A percentile compares a stretch with the other conserved stretches of the same genome.
phyloP scores from a whole-genome alignment of 306 rosid species.

The Vachellia collinsii region DNA sequence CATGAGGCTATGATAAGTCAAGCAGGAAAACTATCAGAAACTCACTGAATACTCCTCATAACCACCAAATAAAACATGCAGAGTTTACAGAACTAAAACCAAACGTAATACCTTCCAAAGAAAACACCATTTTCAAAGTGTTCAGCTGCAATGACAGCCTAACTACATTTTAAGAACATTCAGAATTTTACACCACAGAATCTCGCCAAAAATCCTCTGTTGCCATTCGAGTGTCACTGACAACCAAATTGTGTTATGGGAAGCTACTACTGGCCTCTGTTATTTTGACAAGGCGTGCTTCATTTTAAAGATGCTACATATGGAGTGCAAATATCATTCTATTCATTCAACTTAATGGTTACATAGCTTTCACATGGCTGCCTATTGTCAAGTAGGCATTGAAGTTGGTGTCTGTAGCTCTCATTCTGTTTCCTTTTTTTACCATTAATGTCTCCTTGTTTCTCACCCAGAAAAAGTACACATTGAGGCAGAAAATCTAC shows the following conservation, averaged over 20 bases:
- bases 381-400: constrained; percentile 19
- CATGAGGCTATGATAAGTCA: constrained; percentile 21
- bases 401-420: background rate
- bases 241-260: background rate
- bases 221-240: background rate
- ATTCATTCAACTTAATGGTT: constrained; percentile 8
- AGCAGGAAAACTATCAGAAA: constrained; percentile 13
- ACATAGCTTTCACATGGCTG: constrained; percentile 20
- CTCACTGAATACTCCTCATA: background rate
- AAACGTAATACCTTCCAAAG: constrained; percentile 20
- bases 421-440: background rate
- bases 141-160: constrained; percentile 20
- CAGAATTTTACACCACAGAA: background rate
- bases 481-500: constrained; percentile 22
- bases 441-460: background rate
- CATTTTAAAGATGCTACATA: constrained; percentile 16
- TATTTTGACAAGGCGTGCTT: constrained; percentile 14
- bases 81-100: constrained; percentile 22
- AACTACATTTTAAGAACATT: background rate
- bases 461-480: background rate
- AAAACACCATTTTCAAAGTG: constrained; percentile 18
- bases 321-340: background rate
- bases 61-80: constrained; percentile 9
- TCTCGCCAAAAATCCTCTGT: constrained; percentile 13
- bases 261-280: constrained; percentile 18